A percentile compares a stretch with the other conserved stretches of the same genome.
phyloP scores from a whole-genome alignment of 1,284 basidiomycete species.

The Hymenochaete sp. region DNA sequence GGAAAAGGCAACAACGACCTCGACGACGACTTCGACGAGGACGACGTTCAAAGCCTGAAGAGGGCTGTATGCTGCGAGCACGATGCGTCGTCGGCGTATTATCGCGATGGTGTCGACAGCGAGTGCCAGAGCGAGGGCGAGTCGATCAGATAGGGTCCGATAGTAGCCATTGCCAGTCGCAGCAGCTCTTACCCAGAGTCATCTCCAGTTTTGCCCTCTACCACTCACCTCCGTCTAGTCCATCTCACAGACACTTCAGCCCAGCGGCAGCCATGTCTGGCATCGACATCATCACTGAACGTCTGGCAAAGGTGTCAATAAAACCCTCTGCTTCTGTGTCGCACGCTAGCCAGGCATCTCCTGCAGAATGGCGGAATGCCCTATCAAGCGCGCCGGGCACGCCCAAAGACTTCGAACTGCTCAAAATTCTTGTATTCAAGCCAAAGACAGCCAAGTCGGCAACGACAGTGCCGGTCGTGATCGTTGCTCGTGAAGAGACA shows the following conservation, averaged over 20 bases:
- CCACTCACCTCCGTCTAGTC: slow-evolving; percentile 5
- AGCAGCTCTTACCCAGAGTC: slow-evolving; percentile 13
- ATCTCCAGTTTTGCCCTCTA: slow-evolving; percentile 19
- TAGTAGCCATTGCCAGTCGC: slow-evolving; percentile 5
- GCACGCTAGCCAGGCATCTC: slow-evolving; percentile 53
- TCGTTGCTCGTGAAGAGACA: slow-evolving; percentile 78
- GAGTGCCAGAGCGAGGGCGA: neutral
- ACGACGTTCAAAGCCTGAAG: slow-evolving; percentile 11
- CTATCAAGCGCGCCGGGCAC: slow-evolving; percentile 32
- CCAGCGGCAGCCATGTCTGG: slow-evolving; percentile 6
- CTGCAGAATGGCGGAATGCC: slow-evolving; percentile 59
- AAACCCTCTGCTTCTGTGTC: slow-evolving; percentile 39
- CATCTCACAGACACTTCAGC: slow-evolving; percentile 14
- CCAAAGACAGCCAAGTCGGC: slow-evolving; percentile 88
- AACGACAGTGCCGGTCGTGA: slow-evolving; percentile 76
- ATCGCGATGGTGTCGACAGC: slow-evolving; percentile 5
- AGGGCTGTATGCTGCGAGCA: slow-evolving; percentile 6
- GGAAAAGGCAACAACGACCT: slow-evolving; percentile 1
- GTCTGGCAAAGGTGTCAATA: slow-evolving; percentile 35
- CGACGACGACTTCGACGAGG: neutral
- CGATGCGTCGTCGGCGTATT: slow-evolving; percentile 7
- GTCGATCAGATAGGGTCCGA: neutral
- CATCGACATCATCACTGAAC: slow-evolving; percentile 6
- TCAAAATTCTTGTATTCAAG: slow-evolving; percentile 84
- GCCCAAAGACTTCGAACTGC: slow-evolving; percentile 56